Evolutionary conservation across 140 eudicot genomes (phyloP), one percentile per base, ranked within the genome.

Genomic region (Oenanthe javanica): DNA sequence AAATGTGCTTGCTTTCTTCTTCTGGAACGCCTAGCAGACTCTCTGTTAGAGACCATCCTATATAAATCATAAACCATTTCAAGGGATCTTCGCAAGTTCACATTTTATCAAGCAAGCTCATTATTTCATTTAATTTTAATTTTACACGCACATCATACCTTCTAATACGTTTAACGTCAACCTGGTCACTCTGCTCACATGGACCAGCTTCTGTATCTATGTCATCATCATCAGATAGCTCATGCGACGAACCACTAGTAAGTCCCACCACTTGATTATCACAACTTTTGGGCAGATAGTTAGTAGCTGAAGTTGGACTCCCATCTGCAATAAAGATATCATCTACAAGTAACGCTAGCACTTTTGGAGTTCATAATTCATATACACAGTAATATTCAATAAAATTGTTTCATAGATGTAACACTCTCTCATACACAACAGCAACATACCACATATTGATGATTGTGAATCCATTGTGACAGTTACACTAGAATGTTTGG

Each of bases 11-110:
- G 97, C 80, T 88, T 95, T 79, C 98, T 86, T 81, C 88, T 84
- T 82, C 99, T 88, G 21, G 98, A 95, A 42, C 99, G 97, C 76
- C 97, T 83, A 16, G 99, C 99, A 21, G 99, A 95, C 84, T 92
- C 97, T 87, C 99, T 88, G 72, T 95, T 95, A 11, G 98, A 93
- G 66, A 84, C 93, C 97, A 86, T 92, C 89, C 99, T 95, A 83
- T 84, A 87, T 25, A 25, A 52, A 80, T 80, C 67, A 70, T 25
- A 74, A 76, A 80, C 78, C 49, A 69, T 42, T 21, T 80, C 54
- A 10, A 36, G 76, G 73, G 77, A 71, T 45, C 23, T 57, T 42
- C 48, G 63, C 13, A 75, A 47, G 43, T 42, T 27, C 55, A 61
- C 25, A 36, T 31, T 0, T n/a, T 13, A 11, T 6, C 36, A 1